phyloP scores from a whole-genome alignment of 2,329 filamentous ascomycete genomes.

The Aspergillus sp. region DNA sequence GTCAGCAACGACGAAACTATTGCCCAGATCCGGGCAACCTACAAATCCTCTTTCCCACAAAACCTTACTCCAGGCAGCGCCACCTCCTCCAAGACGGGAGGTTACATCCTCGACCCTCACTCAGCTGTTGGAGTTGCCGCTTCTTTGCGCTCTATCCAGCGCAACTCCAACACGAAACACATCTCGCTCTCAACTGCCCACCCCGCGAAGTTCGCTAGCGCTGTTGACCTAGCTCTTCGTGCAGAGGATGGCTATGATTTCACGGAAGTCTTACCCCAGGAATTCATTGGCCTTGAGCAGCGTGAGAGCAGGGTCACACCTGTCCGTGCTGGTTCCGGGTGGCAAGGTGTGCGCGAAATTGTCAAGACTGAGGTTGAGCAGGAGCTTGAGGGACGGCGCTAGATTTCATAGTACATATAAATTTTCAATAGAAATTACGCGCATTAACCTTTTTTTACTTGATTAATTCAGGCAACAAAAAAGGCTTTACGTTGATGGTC shows the following conservation, averaged over 20 bases:
- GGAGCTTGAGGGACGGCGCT: constrained; percentile 32
- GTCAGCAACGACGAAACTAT: constrained; percentile 66
- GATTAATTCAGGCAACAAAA: not conserved
- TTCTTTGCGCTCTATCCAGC: constrained; percentile 65
- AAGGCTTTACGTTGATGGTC: not conserved
- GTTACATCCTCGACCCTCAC: constrained; percentile 91
- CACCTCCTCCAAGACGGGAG: constrained; percentile 45
- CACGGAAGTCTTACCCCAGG: constrained; percentile 69
- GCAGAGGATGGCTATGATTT: constrained; percentile 74
- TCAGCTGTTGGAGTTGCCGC: constrained; percentile 83
- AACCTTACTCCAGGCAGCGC: constrained; percentile 32
- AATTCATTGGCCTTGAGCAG: constrained; percentile 77
- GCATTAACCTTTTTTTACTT: not conserved
- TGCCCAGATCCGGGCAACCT: constrained; percentile 59
- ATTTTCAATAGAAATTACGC: not conserved
- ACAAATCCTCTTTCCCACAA: constrained; percentile 55
- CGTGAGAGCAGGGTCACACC: constrained; percentile 71
- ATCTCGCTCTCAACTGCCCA: constrained; percentile 91
- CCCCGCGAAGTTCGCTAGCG: constrained; percentile 88
- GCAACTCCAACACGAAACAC: constrained; percentile 58
- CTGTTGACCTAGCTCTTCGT: constrained; percentile 76
- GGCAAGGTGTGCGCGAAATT: constrained; percentile 72
- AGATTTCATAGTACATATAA: constrained; percentile 3
- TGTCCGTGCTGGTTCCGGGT: constrained; percentile 64
- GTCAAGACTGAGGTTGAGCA: constrained; percentile 69